Evolutionary conservation across 2,329 filamentous ascomycete species (phyloP).

Genomic region (Nigrospora sphaerica): DNA sequence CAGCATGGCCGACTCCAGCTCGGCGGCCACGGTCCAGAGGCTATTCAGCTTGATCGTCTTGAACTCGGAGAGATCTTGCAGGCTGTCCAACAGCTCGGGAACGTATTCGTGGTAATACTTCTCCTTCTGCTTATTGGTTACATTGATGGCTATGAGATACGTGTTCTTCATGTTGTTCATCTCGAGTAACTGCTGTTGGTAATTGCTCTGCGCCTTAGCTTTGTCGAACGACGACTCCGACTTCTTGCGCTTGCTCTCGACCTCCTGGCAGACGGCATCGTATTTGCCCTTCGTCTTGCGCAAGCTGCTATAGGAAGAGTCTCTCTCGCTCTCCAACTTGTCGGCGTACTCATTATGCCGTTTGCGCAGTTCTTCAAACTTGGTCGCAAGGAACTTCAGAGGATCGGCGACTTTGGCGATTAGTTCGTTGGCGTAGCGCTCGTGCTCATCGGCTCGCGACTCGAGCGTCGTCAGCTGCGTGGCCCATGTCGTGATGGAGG

Average conservation of each 20-base stretch:
- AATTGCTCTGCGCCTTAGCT: constrained; percentile 81
- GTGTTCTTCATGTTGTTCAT: constrained; percentile 99
- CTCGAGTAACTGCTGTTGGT: constrained; percentile 85
- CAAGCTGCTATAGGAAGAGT: constrained; percentile 74
- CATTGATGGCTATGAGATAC: constrained; percentile 93
- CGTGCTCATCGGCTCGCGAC: constrained; percentile 80
- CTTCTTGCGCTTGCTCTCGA: constrained; percentile 92
- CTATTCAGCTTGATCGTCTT: constrained; percentile 76
- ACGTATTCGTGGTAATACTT: constrained; percentile 97
- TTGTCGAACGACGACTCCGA: constrained; percentile 92
- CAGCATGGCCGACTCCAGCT: constrained; percentile 74
- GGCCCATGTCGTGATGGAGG: constrained; percentile 94
- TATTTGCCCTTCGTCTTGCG: constrained; percentile 92
- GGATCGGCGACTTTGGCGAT: constrained; percentile 79
- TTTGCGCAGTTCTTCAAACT: constrained; percentile 90
- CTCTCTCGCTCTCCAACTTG: constrained; percentile 85
- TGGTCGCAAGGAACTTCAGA: constrained; percentile 62
- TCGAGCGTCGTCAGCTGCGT: constrained; percentile 90
- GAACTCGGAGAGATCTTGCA: constrained; percentile 91
- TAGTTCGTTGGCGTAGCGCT: constrained; percentile 73
- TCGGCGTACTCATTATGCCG: constrained; percentile 81
- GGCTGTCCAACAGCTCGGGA: constrained; percentile 83
- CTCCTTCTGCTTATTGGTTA: constrained; percentile 96
- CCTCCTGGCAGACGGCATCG: constrained; percentile 85
- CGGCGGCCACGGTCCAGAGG: constrained; percentile 74